Conservation (phyloP, 2,329 filamentous ascomycete species). For the Pseudonectria foliicola region DNA sequence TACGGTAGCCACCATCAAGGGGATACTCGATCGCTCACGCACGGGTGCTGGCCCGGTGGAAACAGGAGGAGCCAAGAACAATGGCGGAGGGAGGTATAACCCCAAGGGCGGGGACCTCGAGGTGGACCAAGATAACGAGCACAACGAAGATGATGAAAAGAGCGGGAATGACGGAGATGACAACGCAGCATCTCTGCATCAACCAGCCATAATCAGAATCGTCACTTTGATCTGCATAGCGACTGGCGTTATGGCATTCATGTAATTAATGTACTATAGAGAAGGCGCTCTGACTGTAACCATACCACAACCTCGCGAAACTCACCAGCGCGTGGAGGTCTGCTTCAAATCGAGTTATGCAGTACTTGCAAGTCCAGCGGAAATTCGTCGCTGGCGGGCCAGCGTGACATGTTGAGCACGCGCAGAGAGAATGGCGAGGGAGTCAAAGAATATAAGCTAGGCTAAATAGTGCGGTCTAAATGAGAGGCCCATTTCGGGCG, state of each 20-base stretch:
- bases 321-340: too few species aligned
- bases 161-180: constrained; percentile 14
- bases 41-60: constrained; percentile 15
- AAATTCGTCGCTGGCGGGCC: too few species aligned
- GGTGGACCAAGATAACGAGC: constrained; percentile 3
- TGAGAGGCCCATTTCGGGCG: too few species aligned
- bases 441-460: too few species aligned
- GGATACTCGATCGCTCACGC: constrained; percentile 17
- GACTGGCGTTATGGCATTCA: constrained; percentile 32
- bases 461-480: too few species aligned
- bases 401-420: too few species aligned
- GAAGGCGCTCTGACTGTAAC: neutral
- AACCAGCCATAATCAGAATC: constrained; percentile 11
- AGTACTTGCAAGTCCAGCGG: too few species aligned
- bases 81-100: constrained; percentile 3
- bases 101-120: too few species aligned
- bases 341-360: too few species aligned
- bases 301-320: too few species aligned
- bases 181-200: constrained; percentile 8
- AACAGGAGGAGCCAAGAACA: constrained; percentile 17
- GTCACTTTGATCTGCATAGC: constrained; percentile 29
- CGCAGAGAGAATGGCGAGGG: too few species aligned
- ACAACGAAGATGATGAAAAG: constrained; percentile 17
- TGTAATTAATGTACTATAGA: constrained; percentile 14
- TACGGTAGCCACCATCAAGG: constrained; percentile 34